Conservation (phyloP, 371 early-diverging fungal species). For the Umbelopsis sp. region DNA sequence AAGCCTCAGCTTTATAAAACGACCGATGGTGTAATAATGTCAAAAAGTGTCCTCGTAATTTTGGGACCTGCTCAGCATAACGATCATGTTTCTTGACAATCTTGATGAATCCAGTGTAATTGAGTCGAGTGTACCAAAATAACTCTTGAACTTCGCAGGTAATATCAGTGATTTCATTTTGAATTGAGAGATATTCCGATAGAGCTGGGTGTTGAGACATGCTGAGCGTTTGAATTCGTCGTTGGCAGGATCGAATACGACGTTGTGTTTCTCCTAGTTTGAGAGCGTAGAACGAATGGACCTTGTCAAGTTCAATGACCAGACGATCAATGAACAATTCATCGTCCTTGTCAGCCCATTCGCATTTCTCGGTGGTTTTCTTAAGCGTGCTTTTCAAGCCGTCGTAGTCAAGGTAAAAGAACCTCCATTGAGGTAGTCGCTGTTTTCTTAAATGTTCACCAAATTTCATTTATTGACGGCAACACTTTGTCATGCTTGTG, state of each 20-base stretch:
- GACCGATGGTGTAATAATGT: not conserved
- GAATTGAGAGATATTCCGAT: conserved; percentile 31
- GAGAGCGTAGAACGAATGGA: conserved; percentile 72
- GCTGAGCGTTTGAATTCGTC: conserved; percentile 40
- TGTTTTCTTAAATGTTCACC: conserved; percentile 15
- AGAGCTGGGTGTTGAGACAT: conserved; percentile 20
- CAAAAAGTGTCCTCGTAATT: conserved; percentile 36
- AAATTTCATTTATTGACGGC: conserved; percentile 12
- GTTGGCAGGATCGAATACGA: conserved; percentile 72
- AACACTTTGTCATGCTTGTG: not conserved
- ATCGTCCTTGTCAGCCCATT: conserved; percentile 72
- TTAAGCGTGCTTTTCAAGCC: not conserved
- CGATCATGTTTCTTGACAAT: conserved; percentile 94
- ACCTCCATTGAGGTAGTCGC: conserved; percentile 21
- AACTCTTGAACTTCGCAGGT: conserved; percentile 80
- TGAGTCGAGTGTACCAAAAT: conserved; percentile 85
- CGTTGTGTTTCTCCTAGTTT: conserved; percentile 77
- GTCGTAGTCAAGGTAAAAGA: conserved; percentile 18
- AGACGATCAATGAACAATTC: conserved; percentile 84
- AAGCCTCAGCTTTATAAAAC: not conserved
- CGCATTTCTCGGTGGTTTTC: not conserved
- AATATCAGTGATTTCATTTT: conserved; percentile 69
- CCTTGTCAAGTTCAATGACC: conserved; percentile 92
- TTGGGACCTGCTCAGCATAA: conserved; percentile 75
- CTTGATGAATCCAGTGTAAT: conserved; percentile 91